Percentiles rank a stretch among this genome's conserved stretches.
Evolutionary conservation across 2,329 filamentous ascomycete genomes (phyloP).

Genomic region (Aspergillus flavus): DNA sequence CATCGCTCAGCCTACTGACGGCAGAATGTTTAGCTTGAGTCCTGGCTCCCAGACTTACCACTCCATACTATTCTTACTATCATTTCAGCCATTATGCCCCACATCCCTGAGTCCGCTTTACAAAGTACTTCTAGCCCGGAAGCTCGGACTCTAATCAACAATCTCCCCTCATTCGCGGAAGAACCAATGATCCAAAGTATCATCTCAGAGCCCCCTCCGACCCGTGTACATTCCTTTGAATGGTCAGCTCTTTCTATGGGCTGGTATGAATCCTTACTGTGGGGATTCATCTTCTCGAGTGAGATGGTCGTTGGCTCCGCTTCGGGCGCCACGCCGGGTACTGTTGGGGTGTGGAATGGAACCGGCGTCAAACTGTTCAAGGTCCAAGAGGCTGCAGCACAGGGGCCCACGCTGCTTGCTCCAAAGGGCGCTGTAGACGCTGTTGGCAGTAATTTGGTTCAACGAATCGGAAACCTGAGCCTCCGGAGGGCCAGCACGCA

Average conservation of each 20-base stretch:
- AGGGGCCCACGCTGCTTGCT: slow-evolving; percentile 78
- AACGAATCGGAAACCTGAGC: slow-evolving; percentile 80
- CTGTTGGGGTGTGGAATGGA: slow-evolving; percentile 91
- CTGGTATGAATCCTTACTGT: slow-evolving; percentile 94
- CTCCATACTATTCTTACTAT: slow-evolving; percentile 82
- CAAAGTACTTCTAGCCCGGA: slow-evolving; percentile 42
- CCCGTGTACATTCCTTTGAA: slow-evolving; percentile 86
- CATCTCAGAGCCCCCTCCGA: slow-evolving; percentile 66
- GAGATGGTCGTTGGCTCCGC: slow-evolving; percentile 70
- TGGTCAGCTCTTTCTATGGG: slow-evolving; percentile 89
- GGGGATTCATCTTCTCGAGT: slow-evolving; percentile 87
- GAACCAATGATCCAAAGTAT: slow-evolving; percentile 68
- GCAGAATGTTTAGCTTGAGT: slow-evolving; percentile 66
- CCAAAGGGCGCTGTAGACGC: slow-evolving; percentile 91
- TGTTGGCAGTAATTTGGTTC: slow-evolving; percentile 86
- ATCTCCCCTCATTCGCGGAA: slow-evolving; percentile 47
- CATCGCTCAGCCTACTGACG: slow-evolving; percentile 18
- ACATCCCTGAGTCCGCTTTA: slow-evolving; percentile 52
- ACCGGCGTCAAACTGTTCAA: slow-evolving; percentile 86
- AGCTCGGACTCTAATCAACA: slow-evolving; percentile 45
- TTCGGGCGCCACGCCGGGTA: slow-evolving; percentile 66
- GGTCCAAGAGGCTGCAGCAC: slow-evolving; percentile 79
- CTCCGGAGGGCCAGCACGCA: slow-evolving; percentile 49
- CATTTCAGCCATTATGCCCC: slow-evolving; percentile 63
- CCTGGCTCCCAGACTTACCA: slow-evolving; percentile 88